Percentiles rank a stretch among this genome's conserved stretches.
phyloP scores from a whole-genome alignment of 768 basidiomycete species.

The Royoungia palumana region DNA sequence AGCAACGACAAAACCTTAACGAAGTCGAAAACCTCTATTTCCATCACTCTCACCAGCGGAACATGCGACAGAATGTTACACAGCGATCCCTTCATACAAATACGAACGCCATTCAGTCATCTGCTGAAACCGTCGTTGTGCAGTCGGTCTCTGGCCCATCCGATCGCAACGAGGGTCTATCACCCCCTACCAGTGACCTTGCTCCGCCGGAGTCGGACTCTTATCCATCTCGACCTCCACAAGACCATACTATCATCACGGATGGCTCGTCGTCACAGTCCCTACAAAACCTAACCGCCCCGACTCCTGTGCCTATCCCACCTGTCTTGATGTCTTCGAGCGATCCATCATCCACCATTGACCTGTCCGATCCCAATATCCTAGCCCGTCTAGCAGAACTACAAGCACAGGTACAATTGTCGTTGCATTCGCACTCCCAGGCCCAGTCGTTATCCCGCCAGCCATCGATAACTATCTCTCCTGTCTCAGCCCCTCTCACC shows the following conservation, averaged over 20 bases:
- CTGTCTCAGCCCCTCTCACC: background rate
- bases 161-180: background rate
- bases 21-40: slow-evolving; percentile 85
- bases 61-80: slow-evolving; percentile 13
- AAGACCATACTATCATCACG: background rate
- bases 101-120: too few relatives aligned
- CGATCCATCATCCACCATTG: slow-evolving; percentile 8
- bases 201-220: background rate
- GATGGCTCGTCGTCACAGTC: background rate
- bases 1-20: slow-evolving; percentile 77
- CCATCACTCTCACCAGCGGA: slow-evolving; percentile 58
- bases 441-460: background rate
- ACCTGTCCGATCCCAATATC: slow-evolving; percentile 23
- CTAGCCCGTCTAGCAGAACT: slow-evolving; percentile 25
- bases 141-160: too few relatives aligned
- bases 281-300: background rate
- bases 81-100: slow-evolving; percentile 17
- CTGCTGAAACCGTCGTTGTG: too few relatives aligned
- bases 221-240: slow-evolving; percentile 1
- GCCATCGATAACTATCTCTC: background rate
- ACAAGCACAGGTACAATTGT: slow-evolving; percentile 19
- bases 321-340: background rate
- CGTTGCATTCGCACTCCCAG: slow-evolving; percentile 1
- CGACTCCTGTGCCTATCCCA: background rate
- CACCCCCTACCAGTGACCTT: background rate